A percentile compares a stretch with the other conserved stretches of the same genome.
Evolutionary conservation across 169 alveolate species (phyloP).

Genomic region (Plasmodium gonderi): DNA sequence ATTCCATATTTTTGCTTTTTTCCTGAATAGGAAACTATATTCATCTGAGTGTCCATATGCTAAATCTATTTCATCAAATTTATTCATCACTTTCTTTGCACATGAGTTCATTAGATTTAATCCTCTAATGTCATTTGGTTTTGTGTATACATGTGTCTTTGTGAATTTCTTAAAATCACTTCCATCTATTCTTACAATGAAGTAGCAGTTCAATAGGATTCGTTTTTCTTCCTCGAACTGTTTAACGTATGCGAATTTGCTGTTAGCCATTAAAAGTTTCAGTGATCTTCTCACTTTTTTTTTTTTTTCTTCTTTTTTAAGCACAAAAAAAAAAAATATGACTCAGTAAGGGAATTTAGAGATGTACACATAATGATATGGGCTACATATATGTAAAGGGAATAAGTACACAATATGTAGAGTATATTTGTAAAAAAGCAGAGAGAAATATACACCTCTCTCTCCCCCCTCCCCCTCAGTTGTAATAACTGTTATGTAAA

Average conservation of each 20-base stretch:
- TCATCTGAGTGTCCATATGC: conserved; percentile 97
- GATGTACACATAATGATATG: too few relatives aligned
- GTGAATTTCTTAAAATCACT: conserved; percentile 92
- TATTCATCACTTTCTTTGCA: conserved; percentile 93
- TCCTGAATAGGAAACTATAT: conserved; percentile 81
- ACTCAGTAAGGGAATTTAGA: too few relatives aligned
- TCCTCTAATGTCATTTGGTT: conserved; percentile 95
- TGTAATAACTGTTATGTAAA: too few relatives aligned
- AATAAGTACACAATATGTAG: too few relatives aligned
- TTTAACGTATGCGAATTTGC: conserved; percentile 90
- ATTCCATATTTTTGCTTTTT: conserved; percentile 76
- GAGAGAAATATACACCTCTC: too few relatives aligned
- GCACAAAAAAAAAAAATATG: too few relatives aligned
- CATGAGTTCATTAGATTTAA: conserved; percentile 91
- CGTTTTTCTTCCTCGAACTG: conserved; percentile 90
- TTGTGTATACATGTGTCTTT: conserved; percentile 89
- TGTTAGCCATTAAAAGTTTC: too few relatives aligned
- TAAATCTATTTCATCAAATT: conserved; percentile 92
- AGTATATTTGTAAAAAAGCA: too few relatives aligned
- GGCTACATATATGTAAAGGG: too few relatives aligned
- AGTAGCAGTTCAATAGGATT: conserved; percentile 91
- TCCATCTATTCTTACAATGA: conserved; percentile 96
- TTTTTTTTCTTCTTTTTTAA: too few relatives aligned
- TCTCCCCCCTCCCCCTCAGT: too few relatives aligned
- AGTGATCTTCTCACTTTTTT: too few relatives aligned